A percentile compares a stretch with the other conserved stretches of the same genome.
Conservation (phyloP, 768 basidiomycete species). For the Russula abietina region DNA sequence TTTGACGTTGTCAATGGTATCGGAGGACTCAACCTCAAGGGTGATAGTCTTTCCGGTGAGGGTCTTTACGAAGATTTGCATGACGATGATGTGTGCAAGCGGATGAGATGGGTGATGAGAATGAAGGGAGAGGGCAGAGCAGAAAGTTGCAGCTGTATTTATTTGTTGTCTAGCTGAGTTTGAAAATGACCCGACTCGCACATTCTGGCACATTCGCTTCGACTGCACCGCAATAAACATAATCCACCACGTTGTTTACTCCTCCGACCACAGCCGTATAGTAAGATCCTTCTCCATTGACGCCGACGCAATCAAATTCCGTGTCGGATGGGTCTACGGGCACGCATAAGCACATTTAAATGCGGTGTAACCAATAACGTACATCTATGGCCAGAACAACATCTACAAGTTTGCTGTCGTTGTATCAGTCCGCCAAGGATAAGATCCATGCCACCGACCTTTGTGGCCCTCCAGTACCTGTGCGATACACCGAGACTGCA, state of each 20-base stretch:
- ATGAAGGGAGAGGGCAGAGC: background rate
- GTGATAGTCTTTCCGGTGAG: constrained; percentile 75
- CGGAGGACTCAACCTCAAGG: constrained; percentile 65
- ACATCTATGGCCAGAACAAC: constrained; percentile 76
- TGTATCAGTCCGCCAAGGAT: background rate
- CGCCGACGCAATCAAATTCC: constrained; percentile 77
- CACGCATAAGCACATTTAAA: constrained; percentile 18
- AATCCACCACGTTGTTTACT: constrained; percentile 1
- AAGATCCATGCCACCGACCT: constrained; percentile 41
- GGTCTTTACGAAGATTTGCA: constrained; percentile 54
- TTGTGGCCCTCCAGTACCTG: constrained; percentile 77
- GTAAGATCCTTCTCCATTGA: constrained; percentile 83
- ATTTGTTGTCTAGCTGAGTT: constrained; percentile 17
- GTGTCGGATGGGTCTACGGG: constrained; percentile 67
- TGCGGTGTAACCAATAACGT: constrained; percentile 4
- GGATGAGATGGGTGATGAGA: background rate
- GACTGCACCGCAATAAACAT: no score
- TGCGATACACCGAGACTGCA: constrained; percentile 71
- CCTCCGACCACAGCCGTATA: constrained; percentile 57
- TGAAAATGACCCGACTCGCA: background rate
- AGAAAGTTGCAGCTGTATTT: background rate
- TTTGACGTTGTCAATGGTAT: constrained; percentile 67
- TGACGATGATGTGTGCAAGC: constrained; percentile 19
- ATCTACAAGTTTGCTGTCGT: constrained; percentile 30
- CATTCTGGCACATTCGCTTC: constrained; percentile 4